These are phyloP conservation scores for Russula foetens DNA, from an alignment of 768 basidiomycete species.

Conservation along the genomic window DNA sequence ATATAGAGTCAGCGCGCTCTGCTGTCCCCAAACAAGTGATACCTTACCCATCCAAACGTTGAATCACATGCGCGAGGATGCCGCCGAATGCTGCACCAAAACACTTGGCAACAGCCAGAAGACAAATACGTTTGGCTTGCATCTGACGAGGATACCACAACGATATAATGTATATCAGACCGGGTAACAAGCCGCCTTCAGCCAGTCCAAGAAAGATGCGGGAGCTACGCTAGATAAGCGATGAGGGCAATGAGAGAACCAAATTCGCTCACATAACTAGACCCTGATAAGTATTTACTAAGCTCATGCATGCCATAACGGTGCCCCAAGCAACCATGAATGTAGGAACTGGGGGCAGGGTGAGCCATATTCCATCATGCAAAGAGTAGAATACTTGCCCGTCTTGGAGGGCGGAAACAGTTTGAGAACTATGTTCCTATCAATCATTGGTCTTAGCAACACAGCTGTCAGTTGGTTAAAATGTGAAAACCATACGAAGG, in stretches of 20 bases:
- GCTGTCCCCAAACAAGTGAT: background rate
- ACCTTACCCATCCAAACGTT: slow-evolving; percentile 37
- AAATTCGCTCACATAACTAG: slow-evolving; percentile 30
- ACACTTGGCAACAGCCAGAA: slow-evolving; percentile 60
- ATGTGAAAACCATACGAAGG: slow-evolving; percentile 28
- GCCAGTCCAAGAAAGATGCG: slow-evolving; percentile 39
- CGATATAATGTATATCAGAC: slow-evolving; percentile 39
- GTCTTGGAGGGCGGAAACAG: slow-evolving; percentile 29
- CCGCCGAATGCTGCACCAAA: slow-evolving; percentile 45
- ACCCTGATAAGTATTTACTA: slow-evolving; percentile 29
- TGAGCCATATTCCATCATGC: background rate
- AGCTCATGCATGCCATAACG: slow-evolving; percentile 33
- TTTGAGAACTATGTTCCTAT: slow-evolving; percentile 33
- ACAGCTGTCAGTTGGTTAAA: background rate
- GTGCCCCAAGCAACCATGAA: slow-evolving; percentile 35
- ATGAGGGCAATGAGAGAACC: slow-evolving; percentile 14
- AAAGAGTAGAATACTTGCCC: slow-evolving; percentile 22
- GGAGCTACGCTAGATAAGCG: slow-evolving; percentile 22
- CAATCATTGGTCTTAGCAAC: background rate
- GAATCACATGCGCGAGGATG: slow-evolving; percentile 39
- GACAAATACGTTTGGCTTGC: slow-evolving; percentile 47
- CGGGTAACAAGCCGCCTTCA: slow-evolving; percentile 36
- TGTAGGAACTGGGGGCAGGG: slow-evolving; percentile 28
- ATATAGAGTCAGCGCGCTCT: background rate
- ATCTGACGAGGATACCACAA: slow-evolving; percentile 55